Conservation (phyloP, 176 grass and related monocot species). For the Zoysia japonica region DNA sequence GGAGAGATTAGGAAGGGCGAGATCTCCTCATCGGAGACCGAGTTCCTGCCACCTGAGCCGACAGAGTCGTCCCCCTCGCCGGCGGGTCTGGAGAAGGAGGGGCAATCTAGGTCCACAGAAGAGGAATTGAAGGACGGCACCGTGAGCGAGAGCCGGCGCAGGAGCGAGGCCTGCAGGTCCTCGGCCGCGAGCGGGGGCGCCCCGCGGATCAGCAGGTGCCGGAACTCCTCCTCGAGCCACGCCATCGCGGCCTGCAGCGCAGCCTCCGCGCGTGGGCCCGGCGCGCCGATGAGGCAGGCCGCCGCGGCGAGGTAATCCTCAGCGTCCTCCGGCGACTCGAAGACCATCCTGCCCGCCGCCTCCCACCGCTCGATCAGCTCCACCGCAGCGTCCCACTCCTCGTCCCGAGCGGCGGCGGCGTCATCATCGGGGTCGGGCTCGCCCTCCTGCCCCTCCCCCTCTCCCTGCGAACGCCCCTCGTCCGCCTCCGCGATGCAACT, state of each 20-base stretch:
- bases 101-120: constrained; percentile 52
- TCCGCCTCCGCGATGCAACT: constrained; percentile 35
- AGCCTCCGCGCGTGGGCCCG: constrained; percentile 44
- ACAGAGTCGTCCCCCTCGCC: constrained; percentile 26
- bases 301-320: constrained; percentile 65
- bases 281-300: constrained; percentile 38
- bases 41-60: constrained; percentile 29
- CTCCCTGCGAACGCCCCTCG: constrained; percentile 18
- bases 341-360: constrained; percentile 38
- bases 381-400: constrained; percentile 35
- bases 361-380: constrained; percentile 48
- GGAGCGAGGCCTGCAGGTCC: constrained; percentile 57
- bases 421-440: constrained; percentile 29
- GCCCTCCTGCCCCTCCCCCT: background rate
- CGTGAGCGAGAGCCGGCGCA: constrained; percentile 69
- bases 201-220: constrained; percentile 64
- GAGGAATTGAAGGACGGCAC: constrained; percentile 42
- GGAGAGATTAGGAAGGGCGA: constrained; percentile 58
- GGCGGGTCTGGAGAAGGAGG: constrained; percentile 43
- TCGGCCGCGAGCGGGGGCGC: constrained; percentile 43
- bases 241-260: constrained; percentile 76
- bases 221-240: constrained; percentile 87
- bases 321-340: constrained; percentile 59
- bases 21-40: constrained; percentile 62
- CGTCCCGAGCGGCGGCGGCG: constrained; percentile 23